Conservation (phyloP, 1,139 yeast genomes). For the Magnusiomyces tetraspermus region DNA sequence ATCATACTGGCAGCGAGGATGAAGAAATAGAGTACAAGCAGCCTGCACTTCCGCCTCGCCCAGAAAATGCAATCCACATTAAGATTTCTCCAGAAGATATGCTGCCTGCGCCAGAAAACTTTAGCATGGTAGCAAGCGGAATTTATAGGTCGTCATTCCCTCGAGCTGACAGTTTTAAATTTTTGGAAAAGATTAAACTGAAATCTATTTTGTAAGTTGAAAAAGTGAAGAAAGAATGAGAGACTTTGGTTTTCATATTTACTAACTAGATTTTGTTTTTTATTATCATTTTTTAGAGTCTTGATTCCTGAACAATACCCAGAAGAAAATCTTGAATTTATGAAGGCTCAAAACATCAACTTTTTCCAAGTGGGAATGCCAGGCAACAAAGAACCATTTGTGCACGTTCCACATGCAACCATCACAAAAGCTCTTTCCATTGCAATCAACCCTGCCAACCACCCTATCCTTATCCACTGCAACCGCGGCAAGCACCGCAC, state of each 20-base stretch:
- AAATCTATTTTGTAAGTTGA: constrained; percentile 68
- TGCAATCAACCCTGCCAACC: constrained; percentile 74
- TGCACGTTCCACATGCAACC: constrained; percentile 63
- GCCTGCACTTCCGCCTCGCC: not conserved
- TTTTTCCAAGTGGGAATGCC: constrained; percentile 86
- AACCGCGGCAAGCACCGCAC: constrained; percentile 95
- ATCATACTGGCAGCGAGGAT: not conserved
- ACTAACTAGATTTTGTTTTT: too few species aligned
- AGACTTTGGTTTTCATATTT: too few species aligned
- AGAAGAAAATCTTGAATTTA: constrained; percentile 55
- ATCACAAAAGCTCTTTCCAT: constrained; percentile 76
- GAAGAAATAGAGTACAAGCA: not conserved
- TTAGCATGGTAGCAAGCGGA: constrained; percentile 68
- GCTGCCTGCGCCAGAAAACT: constrained; percentile 62
- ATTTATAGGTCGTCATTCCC: constrained; percentile 90
- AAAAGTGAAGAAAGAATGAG: too few species aligned
- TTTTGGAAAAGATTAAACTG: constrained; percentile 50
- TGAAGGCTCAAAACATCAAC: constrained; percentile 41
- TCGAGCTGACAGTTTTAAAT: constrained; percentile 66
- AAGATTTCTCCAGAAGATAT: constrained; percentile 4
- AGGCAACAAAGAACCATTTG: constrained; percentile 94
- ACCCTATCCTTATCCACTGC: constrained; percentile 87
- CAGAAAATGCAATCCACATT: not conserved
- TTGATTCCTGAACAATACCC: constrained; percentile 92
- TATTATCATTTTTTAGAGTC: too few species aligned